Evolutionary conservation across 2,329 filamentous ascomycete genomes (phyloP).

Genomic region (Colletotrichum sansevieriae): DNA sequence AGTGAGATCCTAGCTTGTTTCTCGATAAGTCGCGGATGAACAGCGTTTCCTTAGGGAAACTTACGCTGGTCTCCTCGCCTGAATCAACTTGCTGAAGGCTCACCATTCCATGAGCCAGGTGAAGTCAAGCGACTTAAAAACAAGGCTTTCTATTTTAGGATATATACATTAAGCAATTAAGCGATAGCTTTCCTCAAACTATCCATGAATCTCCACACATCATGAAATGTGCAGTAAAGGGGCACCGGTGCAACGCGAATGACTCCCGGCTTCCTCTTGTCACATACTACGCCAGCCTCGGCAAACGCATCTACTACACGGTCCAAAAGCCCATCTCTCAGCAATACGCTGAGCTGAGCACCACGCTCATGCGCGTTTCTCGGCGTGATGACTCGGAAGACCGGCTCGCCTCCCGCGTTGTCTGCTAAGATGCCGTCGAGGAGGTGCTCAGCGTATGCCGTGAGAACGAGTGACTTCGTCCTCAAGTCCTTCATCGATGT

Average conservation of each 20-base stretch:
- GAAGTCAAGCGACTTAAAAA: no score
- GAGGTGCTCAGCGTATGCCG: conserved; percentile 80
- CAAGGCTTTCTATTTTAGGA: neutral
- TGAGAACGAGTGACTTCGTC: conserved; percentile 78
- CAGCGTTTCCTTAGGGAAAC: no score
- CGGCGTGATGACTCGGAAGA: conserved; percentile 78
- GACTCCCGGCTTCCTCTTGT: conserved; percentile 88
- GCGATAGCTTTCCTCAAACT: conserved; percentile 50
- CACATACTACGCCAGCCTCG: conserved; percentile 78
- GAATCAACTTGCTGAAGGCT: no score
- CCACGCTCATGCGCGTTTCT: conserved; percentile 76
- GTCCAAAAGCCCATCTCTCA: conserved; percentile 79
- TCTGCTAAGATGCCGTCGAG: conserved; percentile 61
- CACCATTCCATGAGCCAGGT: no score
- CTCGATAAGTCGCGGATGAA: no score
- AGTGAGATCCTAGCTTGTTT: no score
- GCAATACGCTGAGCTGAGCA: conserved; percentile 81
- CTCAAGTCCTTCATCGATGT: conserved; percentile 78
- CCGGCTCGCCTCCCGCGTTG: conserved; percentile 49
- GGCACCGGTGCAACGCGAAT: conserved; percentile 87
- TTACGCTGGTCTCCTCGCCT: no score
- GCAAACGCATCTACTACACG: conserved; percentile 73
- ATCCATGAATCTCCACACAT: conserved; percentile 70
- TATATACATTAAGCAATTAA: neutral
- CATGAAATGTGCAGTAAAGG: conserved; percentile 84